Percentiles rank a stretch among this genome's conserved stretches.
These are phyloP conservation scores for Neonectria punicea DNA, from an alignment of 2,329 filamentous ascomycete genomes.

Conservation along the genomic window DNA sequence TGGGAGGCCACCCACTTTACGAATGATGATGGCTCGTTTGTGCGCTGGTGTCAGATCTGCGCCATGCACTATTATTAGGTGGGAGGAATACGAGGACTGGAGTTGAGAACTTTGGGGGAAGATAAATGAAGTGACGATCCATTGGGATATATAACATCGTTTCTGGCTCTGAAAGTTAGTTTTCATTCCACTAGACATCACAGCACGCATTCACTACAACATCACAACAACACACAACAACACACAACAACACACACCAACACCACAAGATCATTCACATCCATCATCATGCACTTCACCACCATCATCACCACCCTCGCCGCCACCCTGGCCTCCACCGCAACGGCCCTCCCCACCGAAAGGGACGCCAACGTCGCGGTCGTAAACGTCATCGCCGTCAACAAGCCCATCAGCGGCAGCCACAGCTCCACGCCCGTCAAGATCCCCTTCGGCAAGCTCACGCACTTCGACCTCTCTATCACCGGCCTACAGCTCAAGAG, in stretches of 20 bases:
- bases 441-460: constrained; percentile 21
- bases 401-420: not conserved
- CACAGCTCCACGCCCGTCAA: not conserved
- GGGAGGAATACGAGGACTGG: not conserved
- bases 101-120: not conserved
- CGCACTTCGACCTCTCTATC: constrained; percentile 16
- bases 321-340: constrained; percentile 15
- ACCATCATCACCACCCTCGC: constrained; percentile 10
- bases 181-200: not conserved
- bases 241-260: not conserved
- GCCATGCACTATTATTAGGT: constrained; percentile 14
- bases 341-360: constrained; percentile 4
- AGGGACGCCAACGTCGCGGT: constrained; percentile 1
- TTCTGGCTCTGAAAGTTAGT: not conserved
- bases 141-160: constrained; percentile 2
- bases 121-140: not conserved
- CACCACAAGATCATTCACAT: not conserved
- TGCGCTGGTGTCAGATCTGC: not conserved
- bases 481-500: constrained; percentile 19
- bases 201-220: not conserved
- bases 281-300: constrained; percentile 19
- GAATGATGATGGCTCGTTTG: not conserved
- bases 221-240: not conserved
- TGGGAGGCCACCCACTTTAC: not conserved
- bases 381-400: constrained; percentile 19